Conservation (phyloP, 495 filamentous ascomycete species). For the Ramalina intermedia region DNA sequence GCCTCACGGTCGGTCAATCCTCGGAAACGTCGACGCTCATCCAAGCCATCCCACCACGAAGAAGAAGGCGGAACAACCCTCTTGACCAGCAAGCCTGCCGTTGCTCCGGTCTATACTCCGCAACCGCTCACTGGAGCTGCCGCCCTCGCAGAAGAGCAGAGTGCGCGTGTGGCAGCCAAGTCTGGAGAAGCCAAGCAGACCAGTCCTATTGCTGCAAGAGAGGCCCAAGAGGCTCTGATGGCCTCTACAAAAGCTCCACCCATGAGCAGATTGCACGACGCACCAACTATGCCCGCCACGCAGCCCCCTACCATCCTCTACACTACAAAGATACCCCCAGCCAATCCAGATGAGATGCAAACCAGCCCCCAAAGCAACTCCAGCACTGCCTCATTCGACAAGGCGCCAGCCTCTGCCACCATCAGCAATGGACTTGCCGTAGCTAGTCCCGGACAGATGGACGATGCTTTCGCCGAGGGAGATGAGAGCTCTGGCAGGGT, state of each 20-base stretch:
- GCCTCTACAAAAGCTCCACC: slow-evolving; percentile 5
- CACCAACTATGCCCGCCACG: slow-evolving; percentile 11
- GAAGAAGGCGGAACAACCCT: slow-evolving; percentile 2
- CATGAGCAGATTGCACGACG: slow-evolving; percentile 16
- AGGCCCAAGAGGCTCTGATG: slow-evolving; percentile 11
- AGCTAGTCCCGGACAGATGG: slow-evolving; percentile 18
- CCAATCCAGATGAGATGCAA: slow-evolving; percentile 6
- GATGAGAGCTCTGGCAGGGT: slow-evolving; percentile 4
- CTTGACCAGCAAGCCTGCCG: slow-evolving; percentile 9
- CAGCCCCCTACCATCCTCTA: background rate
- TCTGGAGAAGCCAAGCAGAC: slow-evolving; percentile 2
- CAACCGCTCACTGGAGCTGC: slow-evolving; percentile 16
- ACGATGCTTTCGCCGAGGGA: slow-evolving; percentile 10
- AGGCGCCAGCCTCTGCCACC: slow-evolving; percentile 6
- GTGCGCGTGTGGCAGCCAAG: slow-evolving; percentile 4
- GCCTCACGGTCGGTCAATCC: background rate
- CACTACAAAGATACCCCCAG: slow-evolving; percentile 2
- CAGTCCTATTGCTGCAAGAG: slow-evolving; percentile 17
- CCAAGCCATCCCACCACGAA: slow-evolving; percentile 2
- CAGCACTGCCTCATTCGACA: slow-evolving; percentile 13
- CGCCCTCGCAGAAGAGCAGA: slow-evolving; percentile 16
- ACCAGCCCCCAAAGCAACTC: slow-evolving; percentile 19
- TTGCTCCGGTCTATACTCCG: slow-evolving; percentile 14
- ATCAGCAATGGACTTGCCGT: slow-evolving; percentile 13
- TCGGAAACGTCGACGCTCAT: slow-evolving; percentile 15